Base-by-base conservation (phyloP, 1,139 yeast species). In the Scheffersomyces stambukii region DNA sequence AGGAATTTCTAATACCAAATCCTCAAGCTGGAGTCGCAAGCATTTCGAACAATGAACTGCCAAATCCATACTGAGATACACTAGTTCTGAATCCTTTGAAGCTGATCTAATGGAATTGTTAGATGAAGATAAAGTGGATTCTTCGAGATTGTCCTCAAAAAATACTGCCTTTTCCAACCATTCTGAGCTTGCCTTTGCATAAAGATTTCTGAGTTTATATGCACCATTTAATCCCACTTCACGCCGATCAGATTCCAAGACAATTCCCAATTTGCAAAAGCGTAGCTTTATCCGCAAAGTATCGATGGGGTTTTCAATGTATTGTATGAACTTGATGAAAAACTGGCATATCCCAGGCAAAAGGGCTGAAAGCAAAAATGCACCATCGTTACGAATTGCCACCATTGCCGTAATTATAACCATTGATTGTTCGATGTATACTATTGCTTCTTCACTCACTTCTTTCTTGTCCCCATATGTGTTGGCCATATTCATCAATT, bases 121-220 rank as follows among this genome's bases (percentile, higher is more conserved):
- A n/a, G n/a, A n/a, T n/a, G n/a, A n/a, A n/a, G n/a, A n/a, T n/a
- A n/a, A n/a, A n/a, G n/a, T n/a, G 6, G 21, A n/a, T 3, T 18
- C n/a, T n/a, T 24, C 18, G 8, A 12, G 9, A 18, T 13, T 19
- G 19, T 23, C 26, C 9, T 51, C 60, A 32, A 41, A 54, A 38
- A 64, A 59, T 8, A 69, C 66, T 1, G 85, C 71, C 27, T 61
- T 60, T 36, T 79, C 88, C 31, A 85, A 65, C 89, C 93, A 84
- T 24, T 73, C 80, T 12, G 77, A 70, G 5, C 75, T 69, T 7
- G 70, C 52, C 40, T 76, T 70, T 4, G 86, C 75, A 54, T 76
- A 73, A 25, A 57, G 57, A 48, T 82, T 84, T 42, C 91, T 73
- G 10, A 72, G 41, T 29, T 63, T 62, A 40, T 68, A 68, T 21